Conservation (phyloP, 345 rosid genomes). For the Eucalyptus shirleyi region DNA sequence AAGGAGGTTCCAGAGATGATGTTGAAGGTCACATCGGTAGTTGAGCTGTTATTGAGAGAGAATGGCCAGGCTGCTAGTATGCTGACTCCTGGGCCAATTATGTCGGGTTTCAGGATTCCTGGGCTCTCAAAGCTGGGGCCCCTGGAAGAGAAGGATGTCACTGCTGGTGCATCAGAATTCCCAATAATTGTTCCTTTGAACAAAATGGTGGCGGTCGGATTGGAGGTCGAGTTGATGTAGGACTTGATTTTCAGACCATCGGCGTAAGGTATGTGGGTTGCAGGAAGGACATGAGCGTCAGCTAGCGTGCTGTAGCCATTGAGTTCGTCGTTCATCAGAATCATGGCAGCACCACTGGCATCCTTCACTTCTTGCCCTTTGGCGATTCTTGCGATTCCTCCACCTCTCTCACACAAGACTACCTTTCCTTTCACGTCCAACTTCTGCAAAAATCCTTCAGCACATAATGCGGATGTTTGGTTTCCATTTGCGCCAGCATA, state of each 20-base stretch:
- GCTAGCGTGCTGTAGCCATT: neutral
- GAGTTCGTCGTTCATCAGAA: neutral
- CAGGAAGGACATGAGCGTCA: constrained; percentile 3
- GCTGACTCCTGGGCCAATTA: constrained; percentile 12
- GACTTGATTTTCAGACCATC: neutral
- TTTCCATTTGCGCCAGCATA: constrained; percentile 3
- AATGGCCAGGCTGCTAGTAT: constrained; percentile 14
- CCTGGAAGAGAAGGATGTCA: constrained; percentile 15
- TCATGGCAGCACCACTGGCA: constrained; percentile 3
- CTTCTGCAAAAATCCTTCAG: neutral
- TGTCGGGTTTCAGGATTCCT: constrained; percentile 11
- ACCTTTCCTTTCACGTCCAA: neutral
- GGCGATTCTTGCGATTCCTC: neutral
- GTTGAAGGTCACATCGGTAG: neutral
- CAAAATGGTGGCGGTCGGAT: neutral
- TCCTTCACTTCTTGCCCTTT: constrained; percentile 4
- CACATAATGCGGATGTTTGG: neutral
- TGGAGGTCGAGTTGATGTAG: neutral
- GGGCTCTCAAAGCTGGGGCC: neutral
- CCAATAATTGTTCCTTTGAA: constrained; percentile 3
- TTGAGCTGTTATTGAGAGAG: neutral
- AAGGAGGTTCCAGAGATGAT: constrained; percentile 13
- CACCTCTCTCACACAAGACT: neutral
- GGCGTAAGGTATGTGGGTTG: neutral
- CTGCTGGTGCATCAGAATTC: neutral